Percentiles rank a stretch among this genome's conserved stretches.
Evolutionary conservation across 768 basidiomycete genomes (phyloP).

Genomic region (Calocera cornea): DNA sequence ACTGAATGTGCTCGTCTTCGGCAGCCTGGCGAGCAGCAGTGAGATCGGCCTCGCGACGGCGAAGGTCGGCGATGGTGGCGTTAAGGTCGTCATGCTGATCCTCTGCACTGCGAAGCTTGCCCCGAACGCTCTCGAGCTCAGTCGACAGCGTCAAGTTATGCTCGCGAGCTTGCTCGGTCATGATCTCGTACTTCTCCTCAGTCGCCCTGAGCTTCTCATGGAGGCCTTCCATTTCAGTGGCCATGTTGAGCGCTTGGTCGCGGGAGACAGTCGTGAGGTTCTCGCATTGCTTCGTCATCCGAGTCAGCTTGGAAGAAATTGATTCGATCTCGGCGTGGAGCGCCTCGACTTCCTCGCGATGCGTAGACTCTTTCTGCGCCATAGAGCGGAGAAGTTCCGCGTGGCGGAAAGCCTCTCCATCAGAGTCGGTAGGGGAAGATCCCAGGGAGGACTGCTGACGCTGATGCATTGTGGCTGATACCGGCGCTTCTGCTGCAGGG

Average conservation of each 20-base stretch:
- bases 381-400: slow-evolving; percentile 44
- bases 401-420: background rate
- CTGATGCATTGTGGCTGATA: background rate
- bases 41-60: slow-evolving; percentile 13
- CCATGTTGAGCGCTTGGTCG: slow-evolving; percentile 84
- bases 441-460: background rate
- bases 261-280: slow-evolving; percentile 66
- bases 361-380: slow-evolving; percentile 91
- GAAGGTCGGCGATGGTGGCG: slow-evolving; percentile 28
- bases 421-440: background rate
- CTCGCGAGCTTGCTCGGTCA: background rate
- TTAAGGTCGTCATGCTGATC: slow-evolving; percentile 9
- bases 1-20: slow-evolving; percentile 11
- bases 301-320: slow-evolving; percentile 33
- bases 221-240: slow-evolving; percentile 66
- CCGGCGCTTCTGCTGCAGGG: background rate
- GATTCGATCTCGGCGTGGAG: slow-evolving; percentile 49
- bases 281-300: slow-evolving; percentile 57
- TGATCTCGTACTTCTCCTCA: background rate
- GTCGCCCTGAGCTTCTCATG: slow-evolving; percentile 18
- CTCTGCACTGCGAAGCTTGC: slow-evolving; percentile 12
- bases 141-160: background rate
- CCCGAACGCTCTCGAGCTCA: slow-evolving; percentile 14
- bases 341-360: slow-evolving; percentile 63
- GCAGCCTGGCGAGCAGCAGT: slow-evolving; percentile 7